Evolutionary conservation across 192 early-diverging fungal species (phyloP), one percentile per base, ranked within the genome.

Genomic region (Backusella psychrophila): DNA sequence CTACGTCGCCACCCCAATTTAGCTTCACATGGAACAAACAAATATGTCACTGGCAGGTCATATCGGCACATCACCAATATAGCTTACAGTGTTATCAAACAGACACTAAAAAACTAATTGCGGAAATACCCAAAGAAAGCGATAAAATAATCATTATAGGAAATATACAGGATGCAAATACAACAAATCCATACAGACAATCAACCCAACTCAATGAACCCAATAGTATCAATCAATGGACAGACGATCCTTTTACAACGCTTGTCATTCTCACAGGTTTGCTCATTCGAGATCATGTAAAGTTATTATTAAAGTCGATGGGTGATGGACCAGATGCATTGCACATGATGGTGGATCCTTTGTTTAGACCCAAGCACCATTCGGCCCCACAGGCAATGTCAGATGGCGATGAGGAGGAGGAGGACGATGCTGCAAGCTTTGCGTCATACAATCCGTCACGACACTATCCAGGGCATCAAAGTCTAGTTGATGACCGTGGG

Each of bases 1-100:
- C 70, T 14, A 71, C 70, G 26, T 41, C 70, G 26, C 70, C 70
- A 41, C 70, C 70, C 19, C 70, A 71, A 44, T 71, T 71, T 49
- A 71, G 70, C 19, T 71, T 71, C 44, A 49, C 70, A 41, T 71
- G 35, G 35, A 71, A 71, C 31, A 71, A 71, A 49, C 39, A 49
- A 44, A 31, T 71, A 42, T 71, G 42, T 71, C 70, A 71, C 33
- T 71, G 70, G 70, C 70, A 71, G 33, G 70, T 71, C 14, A 71
- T 31, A 71, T 26, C 26, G 4, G n/a, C 70, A 1, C 15, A 31
- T 41, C n/a, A 71, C 42, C 21, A 71, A 46, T 71, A 71, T 31
- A 46, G 26, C 9, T 9, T 71, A 33, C 35, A 71, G 33, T 71
- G 39, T 19, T 71, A 71, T 33, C 26, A 42, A 19, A 71, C 39